These are phyloP conservation scores for Phytomonas francai DNA, from an alignment of 208 protist genomes.

Conservation along the genomic window DNA sequence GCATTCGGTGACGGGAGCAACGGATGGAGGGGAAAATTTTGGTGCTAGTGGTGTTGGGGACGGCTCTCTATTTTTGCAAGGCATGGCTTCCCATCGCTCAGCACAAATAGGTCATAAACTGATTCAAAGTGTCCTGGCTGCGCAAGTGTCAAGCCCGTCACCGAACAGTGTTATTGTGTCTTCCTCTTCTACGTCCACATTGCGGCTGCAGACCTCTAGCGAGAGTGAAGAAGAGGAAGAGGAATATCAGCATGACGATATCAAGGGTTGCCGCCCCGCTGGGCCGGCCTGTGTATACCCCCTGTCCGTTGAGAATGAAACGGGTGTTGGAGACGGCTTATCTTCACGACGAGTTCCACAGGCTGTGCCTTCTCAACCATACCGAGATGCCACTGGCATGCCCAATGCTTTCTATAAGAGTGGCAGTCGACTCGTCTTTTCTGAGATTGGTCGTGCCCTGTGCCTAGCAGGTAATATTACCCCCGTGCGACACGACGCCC, in stretches of 20 bases:
- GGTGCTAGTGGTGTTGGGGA: neutral
- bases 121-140: conserved; percentile 17
- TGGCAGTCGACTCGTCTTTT: conserved; percentile 49
- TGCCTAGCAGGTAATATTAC: conserved; percentile 25
- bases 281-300: neutral
- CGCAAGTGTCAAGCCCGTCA: conserved; percentile 6
- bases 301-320: conserved; percentile 4
- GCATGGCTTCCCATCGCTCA: conserved; percentile 2
- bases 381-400: neutral
- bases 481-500: conserved; percentile 17
- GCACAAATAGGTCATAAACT: conserved; percentile 17
- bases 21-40: neutral
- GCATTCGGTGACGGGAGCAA: neutral
- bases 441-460: conserved; percentile 31
- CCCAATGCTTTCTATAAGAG: conserved; percentile 32
- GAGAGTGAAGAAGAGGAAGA: conserved; percentile 6
- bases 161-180: conserved; percentile 14
- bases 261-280: neutral
- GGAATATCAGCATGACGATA: neutral
- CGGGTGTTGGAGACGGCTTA: neutral
- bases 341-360: neutral
- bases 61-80: neutral
- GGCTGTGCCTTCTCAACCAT: neutral
- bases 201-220: conserved; percentile 5
- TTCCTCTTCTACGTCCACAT: conserved; percentile 14